Conservation (phyloP, 192 early-diverging fungal species). For the Umbelopsis vinacea region DNA sequence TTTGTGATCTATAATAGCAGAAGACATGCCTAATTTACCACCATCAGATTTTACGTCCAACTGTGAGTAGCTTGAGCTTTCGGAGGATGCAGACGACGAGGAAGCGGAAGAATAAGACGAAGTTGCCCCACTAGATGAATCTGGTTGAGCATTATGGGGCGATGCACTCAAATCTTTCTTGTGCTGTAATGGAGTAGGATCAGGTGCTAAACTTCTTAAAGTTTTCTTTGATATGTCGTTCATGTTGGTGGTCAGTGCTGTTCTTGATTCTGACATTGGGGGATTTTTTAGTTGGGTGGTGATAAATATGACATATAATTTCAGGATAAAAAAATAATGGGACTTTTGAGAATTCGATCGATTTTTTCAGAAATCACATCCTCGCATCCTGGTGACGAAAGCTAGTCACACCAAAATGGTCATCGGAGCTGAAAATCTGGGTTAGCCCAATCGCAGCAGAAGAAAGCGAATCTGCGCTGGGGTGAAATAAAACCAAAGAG, state of each 20-base stretch:
- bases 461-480: too few relatives aligned
- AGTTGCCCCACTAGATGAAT: background rate
- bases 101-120: constrained; percentile 3
- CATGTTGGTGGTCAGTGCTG: too few relatives aligned
- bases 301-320: constrained; percentile 7
- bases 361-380: background rate
- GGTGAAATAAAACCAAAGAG: background rate
- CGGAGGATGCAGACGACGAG: background rate
- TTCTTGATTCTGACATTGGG: background rate
- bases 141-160: background rate
- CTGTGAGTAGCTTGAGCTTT: background rate
- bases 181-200: background rate
- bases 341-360: constrained; percentile 8
- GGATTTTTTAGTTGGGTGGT: background rate
- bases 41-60: background rate
- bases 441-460: too few relatives aligned
- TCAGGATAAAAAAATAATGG: constrained; percentile 14
- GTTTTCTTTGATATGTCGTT: background rate
- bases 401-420: too few relatives aligned
- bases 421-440: too few relatives aligned
- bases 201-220: background rate
- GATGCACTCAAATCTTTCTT: background rate
- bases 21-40: too few relatives aligned
- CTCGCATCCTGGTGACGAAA: background rate
- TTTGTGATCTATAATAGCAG: background rate